Conservation (phyloP, 2,329 filamentous ascomycete species). For the Diaporthe australafricana region DNA sequence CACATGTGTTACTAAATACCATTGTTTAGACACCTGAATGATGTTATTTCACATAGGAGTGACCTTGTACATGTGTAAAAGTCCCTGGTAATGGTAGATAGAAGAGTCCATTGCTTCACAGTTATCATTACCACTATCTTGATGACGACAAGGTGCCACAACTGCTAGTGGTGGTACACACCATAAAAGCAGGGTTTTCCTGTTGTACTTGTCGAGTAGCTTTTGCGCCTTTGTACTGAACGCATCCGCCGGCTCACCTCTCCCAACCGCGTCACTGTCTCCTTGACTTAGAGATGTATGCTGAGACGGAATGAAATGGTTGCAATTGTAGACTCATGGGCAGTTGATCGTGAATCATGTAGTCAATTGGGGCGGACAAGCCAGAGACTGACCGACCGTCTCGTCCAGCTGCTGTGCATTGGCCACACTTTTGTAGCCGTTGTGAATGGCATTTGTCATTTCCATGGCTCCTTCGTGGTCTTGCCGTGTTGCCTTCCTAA, state of each 20-base stretch:
- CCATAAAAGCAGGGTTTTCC: no score
- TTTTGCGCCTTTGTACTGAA: not conserved
- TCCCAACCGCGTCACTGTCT: not conserved
- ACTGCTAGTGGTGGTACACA: no score
- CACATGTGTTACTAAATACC: no score
- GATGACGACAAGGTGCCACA: no score
- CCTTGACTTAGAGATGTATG: not conserved
- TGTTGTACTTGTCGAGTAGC: not conserved
- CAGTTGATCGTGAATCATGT: not conserved
- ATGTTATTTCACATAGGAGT: no score
- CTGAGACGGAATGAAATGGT: not conserved
- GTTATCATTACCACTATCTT: no score
- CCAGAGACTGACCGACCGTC: conserved; percentile 5
- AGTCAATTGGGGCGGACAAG: not conserved
- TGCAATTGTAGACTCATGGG: conserved; percentile 15
- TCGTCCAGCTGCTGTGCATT: not conserved
- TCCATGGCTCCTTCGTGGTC: no score
- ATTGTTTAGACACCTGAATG: no score
- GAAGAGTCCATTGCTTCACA: no score
- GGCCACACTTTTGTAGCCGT: not conserved
- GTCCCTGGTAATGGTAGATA: no score
- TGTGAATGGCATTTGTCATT: not conserved
- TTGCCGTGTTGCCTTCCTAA: no score
- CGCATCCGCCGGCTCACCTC: not conserved
- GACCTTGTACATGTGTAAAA: no score